Percentiles rank a stretch among this genome's conserved stretches.
These are phyloP conservation scores for Eleusine coracana DNA, from an alignment of 176 grass and related monocot genomes.

Conservation along the genomic window DNA sequence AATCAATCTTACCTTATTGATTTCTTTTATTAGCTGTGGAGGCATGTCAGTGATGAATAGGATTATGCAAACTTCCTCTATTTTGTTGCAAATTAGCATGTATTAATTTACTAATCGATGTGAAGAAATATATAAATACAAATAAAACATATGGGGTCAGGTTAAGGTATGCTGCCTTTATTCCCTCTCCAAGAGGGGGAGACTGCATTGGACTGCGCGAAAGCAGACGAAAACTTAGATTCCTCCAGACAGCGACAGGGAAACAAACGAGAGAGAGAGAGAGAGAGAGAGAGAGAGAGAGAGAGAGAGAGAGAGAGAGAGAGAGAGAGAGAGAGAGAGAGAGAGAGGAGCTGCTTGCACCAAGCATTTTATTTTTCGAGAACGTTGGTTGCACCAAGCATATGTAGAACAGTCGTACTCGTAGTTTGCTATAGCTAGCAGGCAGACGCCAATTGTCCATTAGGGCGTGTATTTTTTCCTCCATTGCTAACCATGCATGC, in stretches of 20 bases:
- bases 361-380: background rate
- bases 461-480: too few relatives aligned
- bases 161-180: conserved; percentile 55
- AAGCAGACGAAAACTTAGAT: conserved; percentile 90
- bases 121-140: conserved; percentile 24
- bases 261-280: conserved; percentile 34
- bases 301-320: background rate
- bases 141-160: conserved; percentile 49
- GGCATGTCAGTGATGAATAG: background rate
- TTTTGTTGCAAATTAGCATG: background rate
- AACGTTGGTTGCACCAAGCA: background rate
- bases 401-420: too few relatives aligned
- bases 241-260: conserved; percentile 67
- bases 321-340: background rate
- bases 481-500: too few relatives aligned
- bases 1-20: background rate
- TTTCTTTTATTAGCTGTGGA: background rate
- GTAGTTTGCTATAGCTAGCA: too few relatives aligned
- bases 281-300: background rate
- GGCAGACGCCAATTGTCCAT: too few relatives aligned
- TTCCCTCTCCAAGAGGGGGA: conserved; percentile 56
- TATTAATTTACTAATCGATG: background rate
- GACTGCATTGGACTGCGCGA: conserved; percentile 62
- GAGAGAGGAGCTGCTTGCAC: background rate
- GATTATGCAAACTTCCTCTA: background rate